Conservation (phyloP, 2,329 filamentous ascomycete genomes). For the Furcasterigmium furcatum region DNA sequence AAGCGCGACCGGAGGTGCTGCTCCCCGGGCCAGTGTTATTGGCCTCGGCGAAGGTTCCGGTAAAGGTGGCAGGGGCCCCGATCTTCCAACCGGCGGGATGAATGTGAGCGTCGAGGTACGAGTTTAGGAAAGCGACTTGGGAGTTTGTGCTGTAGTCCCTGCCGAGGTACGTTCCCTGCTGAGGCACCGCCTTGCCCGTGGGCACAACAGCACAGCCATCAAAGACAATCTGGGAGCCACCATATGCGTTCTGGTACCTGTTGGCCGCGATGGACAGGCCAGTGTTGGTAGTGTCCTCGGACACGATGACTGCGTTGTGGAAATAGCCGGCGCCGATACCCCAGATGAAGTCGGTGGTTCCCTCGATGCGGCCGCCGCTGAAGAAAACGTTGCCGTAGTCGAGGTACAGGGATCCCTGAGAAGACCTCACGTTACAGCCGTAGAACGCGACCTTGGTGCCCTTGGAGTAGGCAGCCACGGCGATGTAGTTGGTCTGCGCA, state of each 20-base stretch:
- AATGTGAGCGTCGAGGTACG: slow-evolving; percentile 22
- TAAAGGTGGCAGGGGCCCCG: slow-evolving; percentile 15
- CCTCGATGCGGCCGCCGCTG: slow-evolving; percentile 5
- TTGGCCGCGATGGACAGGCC: slow-evolving; percentile 22
- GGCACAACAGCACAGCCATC: slow-evolving; percentile 12
- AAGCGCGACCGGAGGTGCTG: slow-evolving; percentile 16
- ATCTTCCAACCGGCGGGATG: slow-evolving; percentile 21
- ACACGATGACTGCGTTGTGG: slow-evolving; percentile 21
- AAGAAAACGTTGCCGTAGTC: slow-evolving; percentile 10
- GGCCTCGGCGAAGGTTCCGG: slow-evolving; percentile 22
- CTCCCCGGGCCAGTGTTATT: slow-evolving; percentile 28
- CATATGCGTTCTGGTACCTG: slow-evolving; percentile 18
- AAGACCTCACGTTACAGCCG: slow-evolving; percentile 8
- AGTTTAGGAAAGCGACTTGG: slow-evolving; percentile 23
- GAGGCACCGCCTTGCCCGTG: slow-evolving; percentile 9
- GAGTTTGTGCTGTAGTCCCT: slow-evolving; percentile 19
- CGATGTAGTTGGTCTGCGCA: slow-evolving; percentile 16
- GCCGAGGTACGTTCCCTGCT: slow-evolving; percentile 20
- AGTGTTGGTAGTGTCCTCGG: slow-evolving; percentile 12
- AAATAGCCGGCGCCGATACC: slow-evolving; percentile 40
- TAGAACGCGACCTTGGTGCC: slow-evolving; percentile 23
- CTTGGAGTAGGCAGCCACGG: slow-evolving; percentile 19
- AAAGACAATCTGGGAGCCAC: slow-evolving; percentile 14
- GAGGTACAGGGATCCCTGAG: slow-evolving; percentile 7
- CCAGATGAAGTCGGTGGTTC: slow-evolving; percentile 20